These are phyloP conservation scores for Clitopilus passeckerianus DNA, from an alignment of 768 basidiomycete species.

Conservation along the genomic window DNA sequence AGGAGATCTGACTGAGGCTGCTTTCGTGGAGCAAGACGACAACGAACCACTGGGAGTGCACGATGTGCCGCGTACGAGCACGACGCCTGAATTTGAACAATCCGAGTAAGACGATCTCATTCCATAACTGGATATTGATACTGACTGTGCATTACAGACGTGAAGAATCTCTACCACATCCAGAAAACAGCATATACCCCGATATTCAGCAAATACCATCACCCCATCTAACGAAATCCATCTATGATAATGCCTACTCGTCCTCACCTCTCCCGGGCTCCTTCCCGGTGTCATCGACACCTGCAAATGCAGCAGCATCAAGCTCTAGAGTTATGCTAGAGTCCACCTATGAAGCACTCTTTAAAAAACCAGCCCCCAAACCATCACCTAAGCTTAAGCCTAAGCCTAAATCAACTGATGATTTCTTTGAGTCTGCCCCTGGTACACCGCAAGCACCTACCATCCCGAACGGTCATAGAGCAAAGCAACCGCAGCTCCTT, in stretches of 20 bases:
- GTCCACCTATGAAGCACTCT: background rate
- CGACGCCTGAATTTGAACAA: background rate
- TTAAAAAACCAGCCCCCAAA: background rate
- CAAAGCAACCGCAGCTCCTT: slow-evolving; percentile 6
- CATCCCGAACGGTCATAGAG: background rate
- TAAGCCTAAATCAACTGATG: slow-evolving; percentile 5
- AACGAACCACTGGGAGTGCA: background rate
- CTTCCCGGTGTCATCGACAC: background rate
- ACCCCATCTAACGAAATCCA: background rate
- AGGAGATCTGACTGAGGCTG: background rate
- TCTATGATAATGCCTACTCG: background rate
- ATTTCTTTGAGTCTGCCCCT: background rate
- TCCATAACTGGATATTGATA: background rate
- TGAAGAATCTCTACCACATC: background rate
- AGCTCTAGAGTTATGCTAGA: slow-evolving; percentile 8
- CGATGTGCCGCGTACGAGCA: background rate
- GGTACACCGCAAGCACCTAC: background rate
- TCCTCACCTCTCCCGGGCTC: background rate
- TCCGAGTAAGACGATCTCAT: background rate
- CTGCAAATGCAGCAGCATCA: slow-evolving; percentile 6
- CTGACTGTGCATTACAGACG: background rate
- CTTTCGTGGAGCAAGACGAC: background rate
- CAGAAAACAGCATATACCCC: slow-evolving; percentile 2
- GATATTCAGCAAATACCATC: slow-evolving; percentile 5
- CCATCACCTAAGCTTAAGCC: background rate